Evolutionary conservation across 768 basidiomycete species (phyloP).

Genomic region (Leccinum ochraceum): DNA sequence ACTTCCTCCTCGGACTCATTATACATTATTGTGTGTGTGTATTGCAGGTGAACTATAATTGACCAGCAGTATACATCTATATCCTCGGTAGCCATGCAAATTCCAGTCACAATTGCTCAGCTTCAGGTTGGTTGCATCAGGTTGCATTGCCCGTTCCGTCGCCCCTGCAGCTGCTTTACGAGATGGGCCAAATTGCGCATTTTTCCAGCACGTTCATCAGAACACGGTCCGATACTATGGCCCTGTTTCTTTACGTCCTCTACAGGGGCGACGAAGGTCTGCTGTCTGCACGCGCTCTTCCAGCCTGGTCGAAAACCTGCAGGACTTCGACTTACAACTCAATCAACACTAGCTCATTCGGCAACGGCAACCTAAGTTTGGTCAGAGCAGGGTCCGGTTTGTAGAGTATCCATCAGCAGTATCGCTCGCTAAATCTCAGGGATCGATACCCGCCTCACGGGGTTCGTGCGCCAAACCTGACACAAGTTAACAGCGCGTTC

Average conservation of each 20-base stretch:
- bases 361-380: neutral
- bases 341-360: neutral
- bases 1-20: too few species aligned
- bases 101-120: neutral
- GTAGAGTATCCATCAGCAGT: conserved; percentile 19
- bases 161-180: neutral
- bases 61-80: too few species aligned
- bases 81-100: too few species aligned
- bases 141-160: neutral
- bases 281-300: conserved; percentile 8
- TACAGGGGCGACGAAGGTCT: conserved; percentile 8
- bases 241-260: neutral
- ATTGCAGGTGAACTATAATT: neutral
- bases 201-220: neutral
- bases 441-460: conserved; percentile 17
- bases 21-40: neutral
- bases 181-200: neutral
- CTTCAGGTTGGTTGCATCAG: neutral
- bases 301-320: too few species aligned
- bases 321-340: conserved; percentile 16
- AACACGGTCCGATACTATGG: neutral
- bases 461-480: conserved; percentile 18
- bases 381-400: neutral
- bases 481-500: conserved; percentile 2
- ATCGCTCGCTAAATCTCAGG: conserved; percentile 21